A percentile compares a stretch with the other conserved stretches of the same genome.
phyloP scores from a whole-genome alignment of 2,329 filamentous ascomycete genomes.

The Verticillium isaacii region DNA sequence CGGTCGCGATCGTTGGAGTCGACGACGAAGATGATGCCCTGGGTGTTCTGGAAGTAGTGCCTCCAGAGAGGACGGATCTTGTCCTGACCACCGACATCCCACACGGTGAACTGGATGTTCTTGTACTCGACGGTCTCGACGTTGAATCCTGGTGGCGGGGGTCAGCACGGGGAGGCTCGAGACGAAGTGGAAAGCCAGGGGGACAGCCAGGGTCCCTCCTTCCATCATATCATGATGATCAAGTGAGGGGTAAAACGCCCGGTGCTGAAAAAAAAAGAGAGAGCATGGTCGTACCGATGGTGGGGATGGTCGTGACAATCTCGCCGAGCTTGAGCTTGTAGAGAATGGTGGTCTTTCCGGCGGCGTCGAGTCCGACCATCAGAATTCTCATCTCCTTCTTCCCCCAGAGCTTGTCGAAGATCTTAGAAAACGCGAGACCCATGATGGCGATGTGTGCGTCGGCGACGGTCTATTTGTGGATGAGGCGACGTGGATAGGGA shows the following conservation, averaged over 20 bases:
- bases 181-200: background rate
- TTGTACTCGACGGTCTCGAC: conserved; percentile 99
- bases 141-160: conserved; percentile 72
- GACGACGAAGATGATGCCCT: conserved; percentile 99
- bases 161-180: conserved; percentile 16
- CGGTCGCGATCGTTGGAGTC: conserved; percentile 98
- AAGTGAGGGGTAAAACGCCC: background rate
- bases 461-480: conserved; percentile 29
- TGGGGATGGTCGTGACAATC: conserved; percentile 98
- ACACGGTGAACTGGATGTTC: conserved; percentile 99
- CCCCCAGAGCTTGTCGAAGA: conserved; percentile 94
- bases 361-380: conserved; percentile 99
- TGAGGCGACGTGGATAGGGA: conserved; percentile 20
- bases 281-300: conserved; percentile 66
- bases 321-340: conserved; percentile 99
- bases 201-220: background rate
- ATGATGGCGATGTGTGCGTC: conserved; percentile 60
- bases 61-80: conserved; percentile 6
- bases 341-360: conserved; percentile 99
- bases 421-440: conserved; percentile 96
- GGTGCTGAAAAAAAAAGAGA: background rate
- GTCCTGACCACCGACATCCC: conserved; percentile 99
- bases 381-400: conserved; percentile 99
- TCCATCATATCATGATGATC: background rate
- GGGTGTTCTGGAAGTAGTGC: conserved; percentile 61